Conservation (phyloP, 352 stramenopile genomes). For the Pythium vanterpoolii region DNA sequence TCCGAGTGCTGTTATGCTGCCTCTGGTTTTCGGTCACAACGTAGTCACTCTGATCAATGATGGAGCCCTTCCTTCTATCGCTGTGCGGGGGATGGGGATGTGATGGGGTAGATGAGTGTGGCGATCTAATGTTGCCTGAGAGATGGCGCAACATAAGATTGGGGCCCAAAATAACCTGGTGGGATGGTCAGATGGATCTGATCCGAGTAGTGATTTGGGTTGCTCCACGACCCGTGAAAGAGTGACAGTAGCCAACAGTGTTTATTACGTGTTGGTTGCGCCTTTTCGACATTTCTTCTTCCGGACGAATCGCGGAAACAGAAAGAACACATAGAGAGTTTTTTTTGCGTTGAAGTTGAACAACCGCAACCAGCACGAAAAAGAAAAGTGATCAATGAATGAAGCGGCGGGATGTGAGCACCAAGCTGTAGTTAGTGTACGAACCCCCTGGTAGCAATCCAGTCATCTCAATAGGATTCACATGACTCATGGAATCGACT, state of each 20-base stretch:
- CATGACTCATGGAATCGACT: too few species aligned
- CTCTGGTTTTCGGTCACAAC: background rate
- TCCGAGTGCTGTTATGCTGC: background rate
- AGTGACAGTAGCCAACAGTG: background rate
- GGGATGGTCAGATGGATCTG: background rate
- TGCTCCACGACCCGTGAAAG: background rate
- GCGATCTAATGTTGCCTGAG: conserved; percentile 17
- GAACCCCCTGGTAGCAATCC: too few species aligned
- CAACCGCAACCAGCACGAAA: background rate
- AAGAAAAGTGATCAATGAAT: background rate
- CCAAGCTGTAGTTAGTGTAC: too few species aligned
- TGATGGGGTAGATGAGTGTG: background rate
- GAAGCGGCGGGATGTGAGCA: too few species aligned
- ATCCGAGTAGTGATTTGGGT: conserved; percentile 15
- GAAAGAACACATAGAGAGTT: background rate
- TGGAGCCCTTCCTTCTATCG: background rate
- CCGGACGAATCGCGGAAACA: background rate
- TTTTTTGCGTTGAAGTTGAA: background rate
- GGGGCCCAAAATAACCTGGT: conserved; percentile 23
- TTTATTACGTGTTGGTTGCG: background rate
- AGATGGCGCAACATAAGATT: conserved; percentile 9
- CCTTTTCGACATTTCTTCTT: background rate
- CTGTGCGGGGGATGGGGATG: background rate
- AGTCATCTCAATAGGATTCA: too few species aligned
- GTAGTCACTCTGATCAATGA: background rate